A percentile compares a stretch with the other conserved stretches of the same genome.
These are phyloP conservation scores for Xerocomellus dryophilus DNA, from an alignment of 768 basidiomycete species.

Conservation along the genomic window DNA sequence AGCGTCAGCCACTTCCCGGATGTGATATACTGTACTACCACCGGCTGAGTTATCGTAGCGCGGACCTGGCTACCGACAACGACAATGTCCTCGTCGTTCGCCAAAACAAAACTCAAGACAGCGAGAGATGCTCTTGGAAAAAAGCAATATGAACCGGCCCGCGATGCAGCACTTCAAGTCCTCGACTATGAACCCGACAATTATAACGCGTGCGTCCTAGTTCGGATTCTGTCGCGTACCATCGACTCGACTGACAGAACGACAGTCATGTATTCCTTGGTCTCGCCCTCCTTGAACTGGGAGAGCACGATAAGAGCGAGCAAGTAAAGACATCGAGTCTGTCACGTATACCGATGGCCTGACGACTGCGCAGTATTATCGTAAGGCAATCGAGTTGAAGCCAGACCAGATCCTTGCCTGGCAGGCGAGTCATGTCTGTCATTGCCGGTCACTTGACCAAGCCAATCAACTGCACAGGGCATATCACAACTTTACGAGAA, in stretches of 20 bases:
- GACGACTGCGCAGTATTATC: slow-evolving; percentile 58
- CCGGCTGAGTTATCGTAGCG: too few relatives aligned
- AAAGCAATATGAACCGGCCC: slow-evolving; percentile 71
- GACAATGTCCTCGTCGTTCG: slow-evolving; percentile 39
- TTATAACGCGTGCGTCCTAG: slow-evolving; percentile 77
- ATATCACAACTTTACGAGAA: slow-evolving; percentile 71
- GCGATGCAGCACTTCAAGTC: slow-evolving; percentile 61
- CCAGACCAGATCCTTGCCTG: slow-evolving; percentile 74
- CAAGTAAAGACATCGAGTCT: slow-evolving; percentile 55
- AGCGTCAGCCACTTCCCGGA: too few relatives aligned
- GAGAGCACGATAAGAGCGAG: slow-evolving; percentile 72
- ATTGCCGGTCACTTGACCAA: slow-evolving; percentile 8
- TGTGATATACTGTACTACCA: too few relatives aligned
- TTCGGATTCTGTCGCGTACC: neutral
- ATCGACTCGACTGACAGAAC: slow-evolving; percentile 1
- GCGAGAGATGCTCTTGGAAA: slow-evolving; percentile 72
- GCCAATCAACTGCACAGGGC: slow-evolving; percentile 46
- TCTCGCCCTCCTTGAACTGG: slow-evolving; percentile 73
- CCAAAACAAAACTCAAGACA: slow-evolving; percentile 73
- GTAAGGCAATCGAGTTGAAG: slow-evolving; percentile 67
- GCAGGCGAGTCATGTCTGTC: slow-evolving; percentile 55
- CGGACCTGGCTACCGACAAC: neutral
- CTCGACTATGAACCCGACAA: slow-evolving; percentile 77
- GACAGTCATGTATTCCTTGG: slow-evolving; percentile 82
- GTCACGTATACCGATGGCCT: slow-evolving; percentile 9